Evolutionary conservation across 2,329 filamentous ascomycete species (phyloP).

Genomic region (Sclerotinia sclerotiorum): DNA sequence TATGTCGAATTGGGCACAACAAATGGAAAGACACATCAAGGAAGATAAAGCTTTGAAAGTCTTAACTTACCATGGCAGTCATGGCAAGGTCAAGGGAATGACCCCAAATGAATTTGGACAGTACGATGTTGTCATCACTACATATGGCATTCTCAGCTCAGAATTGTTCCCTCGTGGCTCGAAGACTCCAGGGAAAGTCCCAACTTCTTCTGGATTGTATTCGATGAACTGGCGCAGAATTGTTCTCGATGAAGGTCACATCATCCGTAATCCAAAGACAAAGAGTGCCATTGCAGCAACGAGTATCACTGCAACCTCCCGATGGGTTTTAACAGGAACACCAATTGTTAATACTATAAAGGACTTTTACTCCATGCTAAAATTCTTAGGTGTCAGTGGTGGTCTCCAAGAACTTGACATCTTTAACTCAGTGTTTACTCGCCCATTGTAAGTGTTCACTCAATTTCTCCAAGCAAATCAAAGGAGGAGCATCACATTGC

Average conservation of each 20-base stretch:
- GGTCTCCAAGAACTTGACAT: constrained; percentile 71
- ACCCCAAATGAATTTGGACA: constrained; percentile 56
- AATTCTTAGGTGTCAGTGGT: constrained; percentile 73
- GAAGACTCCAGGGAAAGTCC: constrained; percentile 45
- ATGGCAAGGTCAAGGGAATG: constrained; percentile 52
- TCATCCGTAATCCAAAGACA: constrained; percentile 73
- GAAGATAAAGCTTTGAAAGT: constrained; percentile 62
- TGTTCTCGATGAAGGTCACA: constrained; percentile 81
- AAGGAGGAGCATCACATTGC: background rate
- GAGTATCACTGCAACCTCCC: constrained; percentile 64
- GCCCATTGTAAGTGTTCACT: constrained; percentile 53
- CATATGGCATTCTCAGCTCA: constrained; percentile 72
- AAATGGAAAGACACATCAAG: constrained; percentile 71
- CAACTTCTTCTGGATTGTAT: constrained; percentile 53
- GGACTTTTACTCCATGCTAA: constrained; percentile 77
- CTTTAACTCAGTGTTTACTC: constrained; percentile 71
- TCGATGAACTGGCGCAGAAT: constrained; percentile 73
- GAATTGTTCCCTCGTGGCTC: constrained; percentile 58
- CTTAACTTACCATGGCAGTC: constrained; percentile 70
- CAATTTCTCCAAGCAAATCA: background rate
- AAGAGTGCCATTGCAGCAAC: constrained; percentile 70
- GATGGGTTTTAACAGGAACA: constrained; percentile 79
- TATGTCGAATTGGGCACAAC: constrained; percentile 87
- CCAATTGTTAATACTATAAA: constrained; percentile 81
- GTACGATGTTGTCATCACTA: constrained; percentile 79